phyloP scores from a whole-genome alignment of 352 stramenopile genomes.

The Achlya hypogyna region DNA sequence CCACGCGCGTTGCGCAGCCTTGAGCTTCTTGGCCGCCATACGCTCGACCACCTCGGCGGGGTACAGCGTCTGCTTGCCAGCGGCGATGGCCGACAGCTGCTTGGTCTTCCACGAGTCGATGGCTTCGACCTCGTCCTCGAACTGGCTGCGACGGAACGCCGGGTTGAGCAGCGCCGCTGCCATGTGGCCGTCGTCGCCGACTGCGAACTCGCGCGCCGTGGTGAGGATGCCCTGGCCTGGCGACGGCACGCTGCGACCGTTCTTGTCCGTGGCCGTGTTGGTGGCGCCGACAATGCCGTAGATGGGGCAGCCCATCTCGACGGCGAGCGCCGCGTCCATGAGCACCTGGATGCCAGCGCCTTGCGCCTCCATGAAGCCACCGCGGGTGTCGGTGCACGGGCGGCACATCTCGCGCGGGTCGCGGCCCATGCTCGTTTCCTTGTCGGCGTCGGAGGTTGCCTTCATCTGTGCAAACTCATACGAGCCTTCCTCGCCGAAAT shows the following conservation, averaged over 20 bases:
- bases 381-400: conserved; percentile 64
- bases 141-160: conserved; percentile 62
- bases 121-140: conserved; percentile 56
- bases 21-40: conserved; percentile 59
- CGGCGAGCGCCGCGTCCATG: conserved; percentile 78
- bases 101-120: conserved; percentile 63
- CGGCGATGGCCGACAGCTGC: conserved; percentile 37
- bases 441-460: conserved; percentile 75
- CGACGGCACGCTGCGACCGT: conserved; percentile 69
- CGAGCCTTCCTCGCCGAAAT: conserved; percentile 77
- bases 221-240: conserved; percentile 82
- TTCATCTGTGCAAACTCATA: conserved; percentile 88
- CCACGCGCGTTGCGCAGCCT: conserved; percentile 56
- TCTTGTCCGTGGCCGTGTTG: conserved; percentile 85
- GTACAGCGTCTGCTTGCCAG: conserved; percentile 26
- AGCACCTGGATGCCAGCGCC: conserved; percentile 80
- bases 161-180: conserved; percentile 41
- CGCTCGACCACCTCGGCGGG: conserved; percentile 43
- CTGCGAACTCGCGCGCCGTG: conserved; percentile 48
- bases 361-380: conserved; percentile 85
- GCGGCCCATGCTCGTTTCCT: conserved; percentile 68
- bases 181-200: conserved; percentile 16
- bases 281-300: conserved; percentile 75
- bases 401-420: conserved; percentile 77
- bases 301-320: conserved; percentile 83